These are phyloP conservation scores for Penicillium angulare DNA, from an alignment of 495 filamentous ascomycete species.

Conservation along the genomic window DNA sequence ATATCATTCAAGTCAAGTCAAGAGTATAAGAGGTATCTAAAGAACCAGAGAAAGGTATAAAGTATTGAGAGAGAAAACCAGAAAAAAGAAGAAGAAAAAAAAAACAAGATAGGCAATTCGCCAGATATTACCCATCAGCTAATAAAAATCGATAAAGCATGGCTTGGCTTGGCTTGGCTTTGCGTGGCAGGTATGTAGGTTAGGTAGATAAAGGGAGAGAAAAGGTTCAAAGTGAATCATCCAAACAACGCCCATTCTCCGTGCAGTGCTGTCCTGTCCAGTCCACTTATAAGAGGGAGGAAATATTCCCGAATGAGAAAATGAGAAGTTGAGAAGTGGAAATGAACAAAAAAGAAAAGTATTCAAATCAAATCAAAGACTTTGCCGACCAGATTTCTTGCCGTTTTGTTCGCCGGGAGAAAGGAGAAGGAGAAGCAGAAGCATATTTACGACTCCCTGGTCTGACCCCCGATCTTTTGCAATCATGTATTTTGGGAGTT, in stretches of 20 bases:
- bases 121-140: slow-evolving; percentile 12
- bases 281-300: background rate
- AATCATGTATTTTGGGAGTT: background rate
- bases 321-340: background rate
- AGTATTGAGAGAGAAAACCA: background rate
- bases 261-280: slow-evolving; percentile 18
- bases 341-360: too few relatives aligned
- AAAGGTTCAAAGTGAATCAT: slow-evolving; percentile 11
- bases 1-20: slow-evolving; percentile 26
- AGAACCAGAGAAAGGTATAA: slow-evolving; percentile 10
- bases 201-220: slow-evolving; percentile 8
- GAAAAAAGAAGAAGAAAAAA: slow-evolving; percentile 5
- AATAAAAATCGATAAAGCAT: slow-evolving; percentile 1
- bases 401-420: background rate
- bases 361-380: too few relatives aligned
- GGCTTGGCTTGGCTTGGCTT: too few relatives aligned
- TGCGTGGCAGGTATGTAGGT: slow-evolving; percentile 13
- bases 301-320: slow-evolving; percentile 1
- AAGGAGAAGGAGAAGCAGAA: too few relatives aligned
- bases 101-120: slow-evolving; percentile 8
- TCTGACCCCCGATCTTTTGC: background rate
- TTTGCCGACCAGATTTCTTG: background rate
- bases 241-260: slow-evolving; percentile 27
- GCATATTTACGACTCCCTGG: slow-evolving; percentile 3
- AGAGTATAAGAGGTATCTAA: slow-evolving; percentile 30